phyloP scores from a whole-genome alignment of 1,139 yeast species.

The Pichia norvegensis region DNA sequence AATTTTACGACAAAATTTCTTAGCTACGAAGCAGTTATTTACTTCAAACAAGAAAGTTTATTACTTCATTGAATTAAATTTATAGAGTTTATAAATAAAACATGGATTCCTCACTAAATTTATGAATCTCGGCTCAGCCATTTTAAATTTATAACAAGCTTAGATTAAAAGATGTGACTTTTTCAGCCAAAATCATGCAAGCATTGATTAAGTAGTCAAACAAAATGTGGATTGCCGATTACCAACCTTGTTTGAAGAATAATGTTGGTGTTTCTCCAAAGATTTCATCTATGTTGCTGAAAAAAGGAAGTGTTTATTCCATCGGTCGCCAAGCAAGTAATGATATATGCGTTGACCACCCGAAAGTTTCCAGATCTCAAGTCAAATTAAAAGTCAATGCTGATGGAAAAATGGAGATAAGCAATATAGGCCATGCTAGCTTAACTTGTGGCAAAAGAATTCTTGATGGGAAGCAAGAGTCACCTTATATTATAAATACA shows the following conservation, averaged over 20 bases:
- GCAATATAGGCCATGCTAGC: constrained; percentile 6
- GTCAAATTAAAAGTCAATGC: neutral
- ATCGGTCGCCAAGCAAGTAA: constrained; percentile 5
- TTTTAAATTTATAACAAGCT: neutral
- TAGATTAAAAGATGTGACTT: neutral
- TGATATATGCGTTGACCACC: constrained; percentile 3
- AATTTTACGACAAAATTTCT: constrained; percentile 32
- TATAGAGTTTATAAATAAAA: neutral
- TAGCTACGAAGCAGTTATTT: constrained; percentile 1
- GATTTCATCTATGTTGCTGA: constrained; percentile 1
- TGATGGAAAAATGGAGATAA: neutral
- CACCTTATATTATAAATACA: neutral
- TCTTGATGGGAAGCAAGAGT: constrained; percentile 1
- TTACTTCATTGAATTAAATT: too few relatives aligned
- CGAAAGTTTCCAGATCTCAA: constrained; percentile 10
- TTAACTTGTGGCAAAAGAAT: constrained; percentile 1
- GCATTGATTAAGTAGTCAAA: too few relatives aligned
- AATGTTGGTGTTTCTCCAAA: neutral
- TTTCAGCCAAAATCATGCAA: too few relatives aligned
- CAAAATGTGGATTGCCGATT: constrained; percentile 10
- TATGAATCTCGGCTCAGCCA: neutral
- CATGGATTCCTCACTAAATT: neutral
- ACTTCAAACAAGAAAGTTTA: too few relatives aligned
- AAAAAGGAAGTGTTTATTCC: neutral
- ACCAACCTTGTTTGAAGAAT: neutral